Evolutionary conservation across 345 rosid genomes (phyloP), one percentile per base, ranked within the genome.

Genomic region (Raphanus raphanistrum): DNA sequence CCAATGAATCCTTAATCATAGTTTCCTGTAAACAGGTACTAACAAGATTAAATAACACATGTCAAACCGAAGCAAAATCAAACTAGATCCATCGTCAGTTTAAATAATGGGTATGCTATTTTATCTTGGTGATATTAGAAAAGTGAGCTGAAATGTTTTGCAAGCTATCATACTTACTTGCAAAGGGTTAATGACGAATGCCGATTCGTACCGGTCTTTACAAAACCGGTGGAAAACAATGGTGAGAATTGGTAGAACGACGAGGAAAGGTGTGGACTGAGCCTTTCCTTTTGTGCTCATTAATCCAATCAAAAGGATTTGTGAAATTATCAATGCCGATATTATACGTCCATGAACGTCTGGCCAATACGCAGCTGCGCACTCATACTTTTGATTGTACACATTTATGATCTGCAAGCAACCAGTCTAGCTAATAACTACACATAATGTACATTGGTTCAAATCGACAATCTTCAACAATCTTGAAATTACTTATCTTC

Each of bases 341-440:
- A 92, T 82, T 66, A 95, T 35, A 32, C 97, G 97, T n/a, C 84
- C 90, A 65, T 95, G 98, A 71, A 95, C 98, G 54, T 87, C 96
- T 0, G 99, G 99, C 99, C 99, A 95, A 81, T 86, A 95, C 32
- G 92, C 96, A 17, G 96, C 97, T 0, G 81, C 97, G 12, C 99
- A 91, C 81, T 92, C 99, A 25, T 92, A 95, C 79, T 89, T 82
- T 66, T 95, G 98, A 74, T 90, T 87, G 85, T 92, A 95, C 65
- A 95, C 99, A 71, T 95, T 95, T 71, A 95, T 95, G 59, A 95
- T 88, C 99, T 95, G 73, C 57, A 35, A 6, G 54, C 13, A 48
- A 21, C 32, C 27, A 32, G 54, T 52, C 65, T 12, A 28, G 71
- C 55, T 48, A 48, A 48, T 13, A 48, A 9, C 45, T 35, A 35